Evolutionary conservation across 495 filamentous ascomycete species (phyloP).

Genomic region (Hypoxylon fuscum): DNA sequence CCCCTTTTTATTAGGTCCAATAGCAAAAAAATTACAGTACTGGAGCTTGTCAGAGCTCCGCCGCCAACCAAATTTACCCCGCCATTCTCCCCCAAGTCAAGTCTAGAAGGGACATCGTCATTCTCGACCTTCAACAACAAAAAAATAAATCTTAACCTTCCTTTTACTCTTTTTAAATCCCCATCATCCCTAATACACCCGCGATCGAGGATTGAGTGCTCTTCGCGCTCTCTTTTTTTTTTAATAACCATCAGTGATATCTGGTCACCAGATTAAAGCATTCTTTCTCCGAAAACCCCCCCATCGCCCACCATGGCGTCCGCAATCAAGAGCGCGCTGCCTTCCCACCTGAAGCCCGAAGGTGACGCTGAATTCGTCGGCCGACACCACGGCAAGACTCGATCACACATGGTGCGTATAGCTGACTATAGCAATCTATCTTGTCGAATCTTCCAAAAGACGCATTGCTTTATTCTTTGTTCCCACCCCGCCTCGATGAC

Average conservation of each 20-base stretch:
- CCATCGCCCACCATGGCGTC: constrained; percentile 69
- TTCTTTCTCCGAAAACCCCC: constrained; percentile 12
- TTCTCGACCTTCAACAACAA: constrained; percentile 28
- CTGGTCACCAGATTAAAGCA: no score
- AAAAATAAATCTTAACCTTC: constrained; percentile 35
- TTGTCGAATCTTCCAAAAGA: neutral
- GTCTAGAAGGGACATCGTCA: constrained; percentile 28
- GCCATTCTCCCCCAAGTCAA: constrained; percentile 27
- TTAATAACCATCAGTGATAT: neutral
- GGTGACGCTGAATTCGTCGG: constrained; percentile 62
- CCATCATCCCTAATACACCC: neutral
- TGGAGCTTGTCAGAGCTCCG: constrained; percentile 33
- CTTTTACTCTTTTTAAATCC: constrained; percentile 25
- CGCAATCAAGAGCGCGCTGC: constrained; percentile 74
- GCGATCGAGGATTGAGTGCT: neutral
- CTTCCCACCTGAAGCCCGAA: constrained; percentile 78
- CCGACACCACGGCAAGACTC: constrained; percentile 93
- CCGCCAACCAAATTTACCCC: constrained; percentile 36
- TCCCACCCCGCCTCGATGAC: constrained; percentile 1
- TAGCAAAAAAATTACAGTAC: constrained; percentile 19
- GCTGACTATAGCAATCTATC: constrained; percentile 1
- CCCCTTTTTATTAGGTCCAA: constrained; percentile 29
- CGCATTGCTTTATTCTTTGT: constrained; percentile 17
- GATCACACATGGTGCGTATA: constrained; percentile 91
- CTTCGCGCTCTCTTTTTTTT: neutral